A percentile compares a stretch with the other conserved stretches of the same genome.
Conservation (phyloP, 352 stramenopile species). For the Phytopythium boreale region DNA sequence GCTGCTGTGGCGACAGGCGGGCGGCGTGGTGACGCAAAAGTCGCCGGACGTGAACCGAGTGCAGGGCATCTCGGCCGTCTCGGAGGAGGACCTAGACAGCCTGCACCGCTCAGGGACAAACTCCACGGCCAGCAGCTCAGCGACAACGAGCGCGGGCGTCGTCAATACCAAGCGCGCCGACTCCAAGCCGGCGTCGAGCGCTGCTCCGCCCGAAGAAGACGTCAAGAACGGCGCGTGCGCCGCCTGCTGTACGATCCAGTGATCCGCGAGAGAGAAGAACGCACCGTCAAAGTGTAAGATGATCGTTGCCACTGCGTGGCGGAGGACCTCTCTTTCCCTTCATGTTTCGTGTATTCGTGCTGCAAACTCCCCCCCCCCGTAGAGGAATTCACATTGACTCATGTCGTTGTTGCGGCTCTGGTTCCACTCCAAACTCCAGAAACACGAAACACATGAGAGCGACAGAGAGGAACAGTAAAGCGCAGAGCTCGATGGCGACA, state of each 20-base stretch:
- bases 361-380: background rate
- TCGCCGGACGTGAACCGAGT: conserved; percentile 49
- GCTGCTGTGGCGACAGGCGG: conserved; percentile 79
- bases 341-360: background rate
- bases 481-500: background rate
- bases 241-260: conserved; percentile 71
- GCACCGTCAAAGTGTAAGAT: conserved; percentile 6
- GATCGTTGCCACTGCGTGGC: too few species aligned
- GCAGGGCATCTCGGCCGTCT: conserved; percentile 28
- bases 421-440: background rate
- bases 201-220: conserved; percentile 19
- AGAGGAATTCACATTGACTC: background rate
- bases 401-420: background rate
- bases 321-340: background rate
- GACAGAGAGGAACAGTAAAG: background rate
- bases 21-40: conserved; percentile 77
- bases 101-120: conserved; percentile 10
- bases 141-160: conserved; percentile 21
- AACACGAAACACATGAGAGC: background rate
- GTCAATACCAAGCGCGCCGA: conserved; percentile 24
- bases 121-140: conserved; percentile 12
- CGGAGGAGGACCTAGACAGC: conserved; percentile 36
- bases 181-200: conserved; percentile 13
- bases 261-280: conserved; percentile 13
- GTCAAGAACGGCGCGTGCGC: conserved; percentile 52